Percentiles rank a stretch among this genome's conserved stretches.
phyloP scores from a whole-genome alignment of 352 stramenopile species.

The Phytophthora hybrid region DNA sequence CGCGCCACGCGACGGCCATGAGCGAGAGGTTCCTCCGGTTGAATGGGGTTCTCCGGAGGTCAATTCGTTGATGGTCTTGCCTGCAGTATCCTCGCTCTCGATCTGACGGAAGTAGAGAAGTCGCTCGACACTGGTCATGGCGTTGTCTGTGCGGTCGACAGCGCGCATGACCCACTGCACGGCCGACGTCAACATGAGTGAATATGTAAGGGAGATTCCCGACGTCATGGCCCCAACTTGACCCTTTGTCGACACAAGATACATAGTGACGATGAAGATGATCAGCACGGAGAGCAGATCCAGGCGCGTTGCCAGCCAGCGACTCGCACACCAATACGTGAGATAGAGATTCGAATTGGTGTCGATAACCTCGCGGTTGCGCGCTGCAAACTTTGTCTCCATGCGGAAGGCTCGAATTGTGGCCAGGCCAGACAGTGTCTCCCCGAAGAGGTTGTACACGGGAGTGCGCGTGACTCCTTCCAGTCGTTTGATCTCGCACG shows the following conservation, averaged over 20 bases:
- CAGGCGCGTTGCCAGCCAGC: slow-evolving; percentile 95
- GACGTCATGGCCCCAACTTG: slow-evolving; percentile 29
- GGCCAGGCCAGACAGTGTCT: slow-evolving; percentile 91
- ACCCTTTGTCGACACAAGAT: slow-evolving; percentile 65
- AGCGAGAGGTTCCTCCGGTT: neutral
- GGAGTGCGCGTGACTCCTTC: slow-evolving; percentile 89
- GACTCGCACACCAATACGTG: slow-evolving; percentile 53
- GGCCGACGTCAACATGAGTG: slow-evolving; percentile 22
- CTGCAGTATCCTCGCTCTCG: slow-evolving; percentile 35
- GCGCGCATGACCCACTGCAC: slow-evolving; percentile 40
- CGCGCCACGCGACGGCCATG: slow-evolving; percentile 36
- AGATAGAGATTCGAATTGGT: slow-evolving; percentile 46
- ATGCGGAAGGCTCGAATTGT: slow-evolving; percentile 89
- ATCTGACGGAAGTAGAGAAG: slow-evolving; percentile 41
- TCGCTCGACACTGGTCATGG: slow-evolving; percentile 47
- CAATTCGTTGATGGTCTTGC: slow-evolving; percentile 1
- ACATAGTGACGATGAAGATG: slow-evolving; percentile 86
- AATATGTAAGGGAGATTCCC: slow-evolving; percentile 44
- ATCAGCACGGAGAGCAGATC: slow-evolving; percentile 81
- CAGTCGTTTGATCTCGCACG: slow-evolving; percentile 93
- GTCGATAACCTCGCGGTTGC: slow-evolving; percentile 47
- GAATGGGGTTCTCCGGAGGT: neutral
- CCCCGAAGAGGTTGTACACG: slow-evolving; percentile 92
- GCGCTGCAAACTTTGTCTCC: slow-evolving; percentile 37
- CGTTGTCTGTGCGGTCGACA: slow-evolving; percentile 57